Evolutionary conservation across 257 asterid genomes (phyloP), one percentile per base, ranked within the genome.

Genomic region (Nicotiana tomentosiformis): DNA sequence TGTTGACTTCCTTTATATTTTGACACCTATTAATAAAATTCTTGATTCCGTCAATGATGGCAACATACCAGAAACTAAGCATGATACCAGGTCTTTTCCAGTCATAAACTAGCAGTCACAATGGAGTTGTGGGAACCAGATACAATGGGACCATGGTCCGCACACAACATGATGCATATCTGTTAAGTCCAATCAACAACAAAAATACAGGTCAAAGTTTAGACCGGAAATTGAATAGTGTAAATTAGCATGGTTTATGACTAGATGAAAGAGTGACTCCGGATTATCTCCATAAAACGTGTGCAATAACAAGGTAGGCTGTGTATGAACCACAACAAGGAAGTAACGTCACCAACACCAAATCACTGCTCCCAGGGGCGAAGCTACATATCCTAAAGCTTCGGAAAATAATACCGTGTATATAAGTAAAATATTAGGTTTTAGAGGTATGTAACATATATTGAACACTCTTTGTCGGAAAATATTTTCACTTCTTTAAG

Each of bases 41-140:
- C 35, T 0, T 32, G 5, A 0, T 0, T 32, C 0, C 35, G 35
- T 5, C 5, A 32, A 4, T 32, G 5, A 82, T 17, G 15, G 82
- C 49, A 66, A 85, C 86, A 17, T 84, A 94, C 99, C 98, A 62
- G 98, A 90, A 78, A 96, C 98, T 86, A 96, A 98, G 88, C 99
- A 88, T 8, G 99, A 94, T 53, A 96, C 99, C 1, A 94, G 89
- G 85, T 94, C 98, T 89, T 96, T 96, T 85, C 99, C 99, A 39
- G 98, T 98, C 87, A 23, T 23, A 23, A 23, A 23, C 99, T 88
- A 77, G 99, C 98, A 32, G 99, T 96, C 20, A 96, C 99, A 35
- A 96, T 96, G 82, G 95, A 84, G 92, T 93, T 96, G 92, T 96
- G 99, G 69, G 99, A 98, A 84, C 99, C 99, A 85, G 99, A 96